Evolutionary conservation across 1,284 basidiomycete species (phyloP), one percentile per base, ranked within the genome.

Genomic region (Puccinia horiana): DNA sequence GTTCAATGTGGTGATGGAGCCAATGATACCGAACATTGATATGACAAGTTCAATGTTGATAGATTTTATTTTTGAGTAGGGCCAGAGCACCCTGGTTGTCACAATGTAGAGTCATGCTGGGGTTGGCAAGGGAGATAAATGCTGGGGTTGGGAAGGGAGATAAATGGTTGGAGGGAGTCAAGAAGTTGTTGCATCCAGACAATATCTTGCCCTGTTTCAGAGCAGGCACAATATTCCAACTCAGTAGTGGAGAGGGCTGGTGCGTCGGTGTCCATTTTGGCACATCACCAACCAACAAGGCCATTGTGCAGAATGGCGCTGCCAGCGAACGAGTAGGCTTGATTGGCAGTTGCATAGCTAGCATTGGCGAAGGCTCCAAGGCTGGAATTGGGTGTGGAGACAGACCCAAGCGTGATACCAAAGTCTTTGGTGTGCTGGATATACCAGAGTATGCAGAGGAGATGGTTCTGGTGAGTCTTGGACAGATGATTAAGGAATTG

Each of bases 401-500:
- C 4, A 20, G 4, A 9, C 3, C 49, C 49, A 6, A 52, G 16
- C 4, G 49, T 52, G 16, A 52, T 20, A 14, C 49, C 5, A 52
- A 52, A 18, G 49, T 8, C 3, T 3, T 6, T 52, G 8, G 49
- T 20, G 16, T 52, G 16, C 49, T 52, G 5, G 16, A 52, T 6
- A 18, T 52, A 52, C 8, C 49, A 52, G 3, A 52, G 67, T 2
- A 14, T 20, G 9, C n/a, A n/a, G n/a, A n/a, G n/a, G n/a, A n/a
- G n/a, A n/a, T n/a, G n/a, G n/a, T n/a, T n/a, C n/a, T n/a, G n/a
- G n/a, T n/a, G n/a, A n/a, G n/a, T n/a, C n/a, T n/a, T n/a, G n/a
- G n/a, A n/a, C n/a, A n/a, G n/a, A n/a, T n/a, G n/a, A n/a, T 49
- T 49, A 16, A 73, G 42, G 40, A 4, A 73, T 20, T 73, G 70